These are phyloP conservation scores for Rubus idaeus DNA, from an alignment of 306 rosid species.

Conservation along the genomic window DNA sequence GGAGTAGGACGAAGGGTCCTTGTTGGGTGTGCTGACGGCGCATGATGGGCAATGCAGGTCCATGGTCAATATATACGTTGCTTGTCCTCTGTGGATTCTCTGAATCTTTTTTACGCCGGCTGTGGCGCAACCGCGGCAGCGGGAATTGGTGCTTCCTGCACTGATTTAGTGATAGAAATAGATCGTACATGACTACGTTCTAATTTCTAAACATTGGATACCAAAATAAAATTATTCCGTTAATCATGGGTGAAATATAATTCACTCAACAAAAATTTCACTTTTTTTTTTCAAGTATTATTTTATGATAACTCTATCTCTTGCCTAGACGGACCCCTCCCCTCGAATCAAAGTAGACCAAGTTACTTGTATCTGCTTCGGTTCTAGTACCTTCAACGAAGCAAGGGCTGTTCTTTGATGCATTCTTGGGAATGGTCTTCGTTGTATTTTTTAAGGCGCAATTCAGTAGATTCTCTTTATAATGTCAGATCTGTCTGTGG, in stretches of 20 bases:
- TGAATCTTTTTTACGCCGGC: not conserved
- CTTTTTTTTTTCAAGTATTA: too few relatives aligned
- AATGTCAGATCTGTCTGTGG: slow-evolving; percentile 2
- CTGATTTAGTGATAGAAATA: not conserved
- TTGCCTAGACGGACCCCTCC: not conserved
- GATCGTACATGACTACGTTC: too few relatives aligned
- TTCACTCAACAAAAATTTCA: too few relatives aligned
- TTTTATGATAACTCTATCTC: not conserved
- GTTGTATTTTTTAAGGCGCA: slow-evolving; percentile 4
- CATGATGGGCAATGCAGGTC: slow-evolving; percentile 3
- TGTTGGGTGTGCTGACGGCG: not conserved
- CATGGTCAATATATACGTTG: not conserved
- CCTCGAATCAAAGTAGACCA: not conserved
- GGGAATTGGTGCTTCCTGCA: not conserved
- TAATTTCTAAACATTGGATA: too few relatives aligned
- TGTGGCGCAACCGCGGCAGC: slow-evolving; percentile 1
- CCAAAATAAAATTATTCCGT: too few relatives aligned
- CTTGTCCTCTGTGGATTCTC: too few relatives aligned
- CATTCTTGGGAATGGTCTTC: slow-evolving; percentile 37
- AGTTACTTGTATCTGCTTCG: slow-evolving; percentile 7
- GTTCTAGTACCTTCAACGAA: not conserved
- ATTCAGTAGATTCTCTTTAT: not conserved
- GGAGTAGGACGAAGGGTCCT: too few relatives aligned
- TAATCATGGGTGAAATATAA: too few relatives aligned
- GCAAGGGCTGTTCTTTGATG: slow-evolving; percentile 14